Evolutionary conservation across 2,329 filamentous ascomycete species (phyloP), one percentile per base, ranked within the genome.

Genomic region (Cercospora berteroae): DNA sequence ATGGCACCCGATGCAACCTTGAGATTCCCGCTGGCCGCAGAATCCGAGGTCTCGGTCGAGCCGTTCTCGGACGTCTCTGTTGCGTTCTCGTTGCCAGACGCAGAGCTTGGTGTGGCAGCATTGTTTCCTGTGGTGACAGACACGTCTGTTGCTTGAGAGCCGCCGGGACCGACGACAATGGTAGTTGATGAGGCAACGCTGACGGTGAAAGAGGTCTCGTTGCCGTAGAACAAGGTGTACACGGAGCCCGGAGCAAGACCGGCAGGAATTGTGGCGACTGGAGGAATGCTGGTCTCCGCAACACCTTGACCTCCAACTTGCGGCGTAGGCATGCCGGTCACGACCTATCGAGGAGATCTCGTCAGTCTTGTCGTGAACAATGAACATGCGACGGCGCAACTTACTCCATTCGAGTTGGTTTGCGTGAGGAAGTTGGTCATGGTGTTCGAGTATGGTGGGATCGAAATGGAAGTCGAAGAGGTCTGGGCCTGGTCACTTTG

Each of bases 391-490:
- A 57, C 52, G 29, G 25, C 52, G 25, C 52, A 16, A 48, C 58
- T 60, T 48, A 60, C 83, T 59, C 83, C 83, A 23, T 77, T 69
- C 20, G 81, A 81, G 77, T 85, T 81, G 69, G 83, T 85, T 77
- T 80, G 65, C 25, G 81, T 81, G 27, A 82, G 78, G 77, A 79
- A 84, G 64, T 77, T 73, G 48, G 81, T 83, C 67, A 77, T 77
- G 13, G 78, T 78, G 77, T 84, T 83, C 18, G 73, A 74, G 79
- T 83, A 79, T 18, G 57, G 48, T 16, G 48, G 48, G 23, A 56
- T 63, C 27, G 61, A 56, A 10, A 52, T 56, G 23, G 61, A 63
- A 29, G 48, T 50, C 5, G 44, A 55, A 25, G 61, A 56, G 39
- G 60, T 31, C 42, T 27, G 23, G 18, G 60, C 25, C 73, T 57